Evolutionary conservation across 352 stramenopile species (phyloP), one percentile per base, ranked within the genome.

Genomic region (Phytophthora brassicae): DNA sequence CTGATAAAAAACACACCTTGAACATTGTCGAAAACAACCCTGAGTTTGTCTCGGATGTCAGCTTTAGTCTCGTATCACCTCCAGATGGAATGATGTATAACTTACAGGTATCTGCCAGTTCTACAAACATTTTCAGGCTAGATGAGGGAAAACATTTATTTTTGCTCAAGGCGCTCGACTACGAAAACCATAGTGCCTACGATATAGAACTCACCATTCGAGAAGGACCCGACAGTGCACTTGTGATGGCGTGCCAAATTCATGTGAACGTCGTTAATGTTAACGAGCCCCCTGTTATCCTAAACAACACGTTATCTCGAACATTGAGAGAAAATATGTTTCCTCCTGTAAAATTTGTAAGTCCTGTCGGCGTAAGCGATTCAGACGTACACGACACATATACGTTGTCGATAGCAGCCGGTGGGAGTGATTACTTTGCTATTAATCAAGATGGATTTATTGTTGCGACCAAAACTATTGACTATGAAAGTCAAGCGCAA

Each of bases 301-400:
- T 48, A 1, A 70, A 68, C 55, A 52, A 56, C 6, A 33, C 50
- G 17, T 49, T 60, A 16, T 57, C 61, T 19, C 52, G 68, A 22
- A 41, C 20, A 13, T 67, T 81, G 12, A 73, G 73, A 19, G 79
- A 89, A 49, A 84, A 86, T 53, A 17, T 31, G 1, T 41, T 82
- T 5, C 65, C 68, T 2, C 79, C 72, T 0, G 38, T 76, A 11
- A 70, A 56, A 11, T 9, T 89, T 14, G 8, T 20, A 11, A 69
- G 76, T 26, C 29, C 45, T 7, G 17, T 89, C 20, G 12, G 13
- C 19, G 72, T 69, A 3, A 29, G 22, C 6, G 79, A 89, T 43
- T 70, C 75, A 0, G 79, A 89, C 36, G 56, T 59, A 0, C 85
- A 81, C 24, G 79, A 89, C 28, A 67, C 70, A 0, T 77, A 74